A percentile compares a stretch with the other conserved stretches of the same genome.
Evolutionary conservation across 2,329 filamentous ascomycete species (phyloP).

Genomic region (Aspergillus bombycis): DNA sequence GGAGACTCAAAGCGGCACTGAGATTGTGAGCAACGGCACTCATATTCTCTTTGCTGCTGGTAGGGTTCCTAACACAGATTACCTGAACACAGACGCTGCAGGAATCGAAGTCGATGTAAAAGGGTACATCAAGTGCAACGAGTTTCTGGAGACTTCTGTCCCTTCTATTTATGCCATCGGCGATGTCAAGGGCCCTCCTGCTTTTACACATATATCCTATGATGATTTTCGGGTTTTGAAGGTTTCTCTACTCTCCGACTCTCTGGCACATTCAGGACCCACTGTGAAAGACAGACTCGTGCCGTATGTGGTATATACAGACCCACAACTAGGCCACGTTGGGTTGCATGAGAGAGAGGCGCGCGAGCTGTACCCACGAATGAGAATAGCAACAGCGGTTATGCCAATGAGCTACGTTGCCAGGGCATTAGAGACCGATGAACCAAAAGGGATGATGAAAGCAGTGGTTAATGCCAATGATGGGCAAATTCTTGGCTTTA

Average conservation of each 20-base stretch:
- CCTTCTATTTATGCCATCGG: conserved; percentile 7
- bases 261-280: neutral
- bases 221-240: conserved; percentile 11
- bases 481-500: conserved; percentile 9
- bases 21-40: neutral
- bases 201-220: conserved; percentile 13
- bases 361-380: neutral
- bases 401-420: conserved; percentile 13
- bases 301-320: conserved; percentile 12
- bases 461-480: conserved; percentile 6
- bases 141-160: conserved; percentile 7
- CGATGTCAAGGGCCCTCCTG: conserved; percentile 11
- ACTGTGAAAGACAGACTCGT: conserved; percentile 4
- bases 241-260: neutral
- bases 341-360: conserved; percentile 13
- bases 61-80: neutral
- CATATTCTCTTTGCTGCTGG: neutral
- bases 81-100: neutral
- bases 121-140: neutral
- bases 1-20: neutral
- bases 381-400: neutral
- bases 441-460: conserved; percentile 12
- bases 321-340: conserved; percentile 12
- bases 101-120: neutral
- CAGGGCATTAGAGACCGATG: conserved; percentile 9